Evolutionary conservation across 139 green algal species (phyloP).

Genomic region (Auxenochlorella protothecoides): DNA sequence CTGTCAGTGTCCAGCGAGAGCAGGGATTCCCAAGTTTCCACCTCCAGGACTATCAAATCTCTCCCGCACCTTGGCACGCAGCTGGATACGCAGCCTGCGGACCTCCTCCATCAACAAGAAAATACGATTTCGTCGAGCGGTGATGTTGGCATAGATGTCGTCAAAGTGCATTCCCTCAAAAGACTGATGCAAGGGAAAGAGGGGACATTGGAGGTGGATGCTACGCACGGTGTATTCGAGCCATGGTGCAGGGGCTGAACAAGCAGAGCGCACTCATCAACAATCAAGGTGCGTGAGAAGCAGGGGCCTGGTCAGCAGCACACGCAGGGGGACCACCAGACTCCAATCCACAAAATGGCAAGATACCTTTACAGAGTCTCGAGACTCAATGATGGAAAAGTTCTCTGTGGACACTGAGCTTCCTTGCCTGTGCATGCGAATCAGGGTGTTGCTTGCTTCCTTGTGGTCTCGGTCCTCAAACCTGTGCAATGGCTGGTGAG

Average conservation of each 20-base stretch:
- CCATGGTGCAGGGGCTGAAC: no score
- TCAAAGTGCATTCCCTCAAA: conserved; percentile 72
- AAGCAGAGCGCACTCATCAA: no score
- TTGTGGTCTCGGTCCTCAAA: no score
- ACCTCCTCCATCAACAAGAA: conserved; percentile 98
- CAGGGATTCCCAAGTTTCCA: neutral
- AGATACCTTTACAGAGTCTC: conserved; percentile 71
- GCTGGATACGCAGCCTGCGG: conserved; percentile 86
- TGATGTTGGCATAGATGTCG: conserved; percentile 71
- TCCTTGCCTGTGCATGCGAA: no score
- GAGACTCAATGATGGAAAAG: conserved; percentile 92
- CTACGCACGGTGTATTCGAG: neutral
- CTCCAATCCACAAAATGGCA: no score
- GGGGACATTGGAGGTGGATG: neutral
- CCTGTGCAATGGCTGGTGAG: no score
- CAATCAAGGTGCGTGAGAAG: no score
- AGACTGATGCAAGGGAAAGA: conserved; percentile 31
- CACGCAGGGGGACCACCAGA: no score
- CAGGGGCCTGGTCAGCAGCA: no score
- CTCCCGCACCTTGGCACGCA: conserved; percentile 63
- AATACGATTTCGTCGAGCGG: conserved; percentile 69
- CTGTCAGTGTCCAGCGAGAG: neutral
- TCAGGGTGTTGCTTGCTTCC: no score
- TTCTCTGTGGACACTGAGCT: conserved; percentile 23
- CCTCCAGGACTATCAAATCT: neutral